Conservation (phyloP, 352 stramenopile genomes). For the Plasmopara halstedii region DNA sequence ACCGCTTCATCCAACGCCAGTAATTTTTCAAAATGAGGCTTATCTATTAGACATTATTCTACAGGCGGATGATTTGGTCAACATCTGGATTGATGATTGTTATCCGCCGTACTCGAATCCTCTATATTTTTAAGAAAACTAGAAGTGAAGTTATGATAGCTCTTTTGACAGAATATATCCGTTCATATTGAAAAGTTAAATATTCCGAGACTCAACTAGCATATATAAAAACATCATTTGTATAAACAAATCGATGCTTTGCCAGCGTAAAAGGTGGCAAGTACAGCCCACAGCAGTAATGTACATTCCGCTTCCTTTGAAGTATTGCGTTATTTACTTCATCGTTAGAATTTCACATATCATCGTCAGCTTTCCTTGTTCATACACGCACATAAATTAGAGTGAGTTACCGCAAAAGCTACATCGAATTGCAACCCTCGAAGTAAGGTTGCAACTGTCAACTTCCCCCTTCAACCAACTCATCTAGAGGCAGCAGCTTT, state of each 20-base stretch:
- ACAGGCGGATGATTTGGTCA: constrained; percentile 59
- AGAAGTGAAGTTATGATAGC: neutral
- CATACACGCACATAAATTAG: neutral
- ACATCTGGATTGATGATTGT: constrained; percentile 65
- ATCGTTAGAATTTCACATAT: no score
- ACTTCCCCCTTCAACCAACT: constrained; percentile 1
- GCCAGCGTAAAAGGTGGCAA: no score
- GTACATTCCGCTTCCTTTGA: no score
- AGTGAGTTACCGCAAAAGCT: neutral
- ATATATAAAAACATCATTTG: no score
- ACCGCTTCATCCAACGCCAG: constrained; percentile 42
- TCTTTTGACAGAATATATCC: neutral
- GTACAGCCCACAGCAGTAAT: no score
- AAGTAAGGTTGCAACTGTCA: constrained; percentile 3
- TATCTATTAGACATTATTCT: constrained; percentile 51
- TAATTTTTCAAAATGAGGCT: constrained; percentile 52
- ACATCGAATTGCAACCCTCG: no score
- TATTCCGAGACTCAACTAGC: constrained; percentile 17
- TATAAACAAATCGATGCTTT: no score
- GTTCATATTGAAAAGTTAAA: constrained; percentile 5
- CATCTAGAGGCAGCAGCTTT: constrained; percentile 10
- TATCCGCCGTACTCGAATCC: constrained; percentile 66
- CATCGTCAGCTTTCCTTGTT: neutral
- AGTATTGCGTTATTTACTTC: no score
- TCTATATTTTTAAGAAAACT: constrained; percentile 41